Conservation (phyloP, 2,329 filamentous ascomycete species). For the Sarocladiaceae sp. region DNA sequence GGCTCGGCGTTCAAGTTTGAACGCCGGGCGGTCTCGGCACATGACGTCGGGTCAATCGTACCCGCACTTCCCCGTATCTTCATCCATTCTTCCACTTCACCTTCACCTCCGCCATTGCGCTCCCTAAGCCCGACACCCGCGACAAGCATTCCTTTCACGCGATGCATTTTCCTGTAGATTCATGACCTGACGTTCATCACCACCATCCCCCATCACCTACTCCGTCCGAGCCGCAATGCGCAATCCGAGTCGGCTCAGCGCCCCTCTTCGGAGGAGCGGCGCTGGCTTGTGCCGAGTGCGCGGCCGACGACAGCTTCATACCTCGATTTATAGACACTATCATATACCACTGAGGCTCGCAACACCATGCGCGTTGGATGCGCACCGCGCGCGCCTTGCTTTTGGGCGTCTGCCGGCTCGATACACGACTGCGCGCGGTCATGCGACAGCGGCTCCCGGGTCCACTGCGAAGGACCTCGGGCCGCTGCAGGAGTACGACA, state of each 20-base stretch:
- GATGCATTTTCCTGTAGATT: not conserved
- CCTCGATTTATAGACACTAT: not conserved
- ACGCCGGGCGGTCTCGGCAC: constrained; percentile 5
- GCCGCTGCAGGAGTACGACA: constrained; percentile 83
- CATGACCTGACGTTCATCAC: not conserved
- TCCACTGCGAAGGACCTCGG: constrained; percentile 40
- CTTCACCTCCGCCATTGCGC: not conserved
- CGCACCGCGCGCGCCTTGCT: not conserved
- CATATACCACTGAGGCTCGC: not conserved
- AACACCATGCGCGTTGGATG: not conserved
- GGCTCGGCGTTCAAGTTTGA: constrained; percentile 1
- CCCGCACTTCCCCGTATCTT: not conserved
- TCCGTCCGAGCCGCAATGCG: not conserved
- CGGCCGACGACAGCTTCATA: not conserved
- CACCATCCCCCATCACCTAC: not conserved
- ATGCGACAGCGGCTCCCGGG: constrained; percentile 11
- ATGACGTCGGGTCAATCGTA: constrained; percentile 6
- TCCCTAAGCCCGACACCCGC: too few relatives aligned
- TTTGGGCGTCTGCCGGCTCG: not conserved
- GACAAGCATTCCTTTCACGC: too few relatives aligned
- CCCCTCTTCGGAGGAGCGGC: constrained; percentile 8
- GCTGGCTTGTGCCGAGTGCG: constrained; percentile 1
- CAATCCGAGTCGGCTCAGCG: constrained; percentile 4
- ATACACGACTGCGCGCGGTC: not conserved
- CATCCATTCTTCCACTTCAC: not conserved